These are phyloP conservation scores for Limnomonas spitsbergensis DNA, from an alignment of 139 green algal genomes.

Conservation along the genomic window DNA sequence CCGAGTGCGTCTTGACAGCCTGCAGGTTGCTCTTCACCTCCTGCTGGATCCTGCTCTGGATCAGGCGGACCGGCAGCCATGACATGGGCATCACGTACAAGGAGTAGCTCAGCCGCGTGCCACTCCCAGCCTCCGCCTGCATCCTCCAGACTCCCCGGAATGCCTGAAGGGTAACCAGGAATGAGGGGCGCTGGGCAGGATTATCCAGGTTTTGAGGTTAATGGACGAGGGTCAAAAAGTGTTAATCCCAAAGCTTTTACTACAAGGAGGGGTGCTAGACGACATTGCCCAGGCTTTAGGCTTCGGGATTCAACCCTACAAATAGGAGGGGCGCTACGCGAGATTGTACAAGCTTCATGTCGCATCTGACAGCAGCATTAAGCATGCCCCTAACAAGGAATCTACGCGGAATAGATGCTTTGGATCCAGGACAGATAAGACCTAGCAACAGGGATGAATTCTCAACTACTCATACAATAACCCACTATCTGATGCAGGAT, in stretches of 20 bases:
- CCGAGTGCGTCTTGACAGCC: constrained; percentile 48
- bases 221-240: background rate
- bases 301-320: too few species aligned
- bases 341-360: too few species aligned
- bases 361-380: too few species aligned
- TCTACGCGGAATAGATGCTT: too few species aligned
- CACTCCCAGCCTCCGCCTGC: constrained; percentile 33
- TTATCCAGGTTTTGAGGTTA: too few species aligned
- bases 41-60: constrained; percentile 59
- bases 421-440: too few species aligned
- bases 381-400: too few species aligned
- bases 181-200: too few species aligned
- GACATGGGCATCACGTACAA: constrained; percentile 71
- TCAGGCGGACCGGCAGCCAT: constrained; percentile 71
- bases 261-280: too few species aligned
- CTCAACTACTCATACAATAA: background rate
- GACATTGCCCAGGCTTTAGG: too few species aligned
- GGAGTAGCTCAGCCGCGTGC: constrained; percentile 56
- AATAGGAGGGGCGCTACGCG: too few species aligned
- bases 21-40: constrained; percentile 69
- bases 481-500: background rate
- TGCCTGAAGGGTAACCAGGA: constrained; percentile 35
- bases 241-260: background rate
- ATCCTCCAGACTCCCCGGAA: constrained; percentile 82
- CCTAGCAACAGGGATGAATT: background rate